These are phyloP conservation scores for Candida freyschussii DNA, from an alignment of 1,139 yeast species.

Conservation along the genomic window DNA sequence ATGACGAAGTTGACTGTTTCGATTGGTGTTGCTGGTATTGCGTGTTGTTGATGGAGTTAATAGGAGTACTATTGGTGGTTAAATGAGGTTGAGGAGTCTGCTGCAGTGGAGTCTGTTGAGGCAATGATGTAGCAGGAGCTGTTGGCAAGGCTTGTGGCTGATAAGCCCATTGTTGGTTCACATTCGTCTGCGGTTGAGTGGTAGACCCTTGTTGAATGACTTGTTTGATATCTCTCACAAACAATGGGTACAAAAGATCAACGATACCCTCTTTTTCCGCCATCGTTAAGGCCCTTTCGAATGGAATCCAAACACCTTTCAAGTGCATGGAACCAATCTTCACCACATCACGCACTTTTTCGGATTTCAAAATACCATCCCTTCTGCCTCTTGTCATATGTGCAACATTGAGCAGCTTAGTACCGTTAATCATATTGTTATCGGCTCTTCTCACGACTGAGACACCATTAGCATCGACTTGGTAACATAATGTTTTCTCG, in stretches of 20 bases:
- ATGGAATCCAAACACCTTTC: conserved; percentile 98
- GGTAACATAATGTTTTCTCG: conserved; percentile 90
- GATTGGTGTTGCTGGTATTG: too few relatives aligned
- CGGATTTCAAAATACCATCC: conserved; percentile 88
- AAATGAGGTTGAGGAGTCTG: conserved; percentile 6
- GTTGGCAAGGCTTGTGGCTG: conserved; percentile 11
- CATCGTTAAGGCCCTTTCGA: conserved; percentile 86
- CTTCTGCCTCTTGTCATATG: conserved; percentile 95
- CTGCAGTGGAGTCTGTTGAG: conserved; percentile 7
- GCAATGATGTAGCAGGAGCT: conserved; percentile 13
- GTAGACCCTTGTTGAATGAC: conserved; percentile 44
- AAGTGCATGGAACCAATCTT: conserved; percentile 96
- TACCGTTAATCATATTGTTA: conserved; percentile 90
- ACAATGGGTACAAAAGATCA: conserved; percentile 79
- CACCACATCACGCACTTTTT: conserved; percentile 85
- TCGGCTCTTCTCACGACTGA: conserved; percentile 92
- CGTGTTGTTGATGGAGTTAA: conserved; percentile 8
- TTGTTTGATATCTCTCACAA: conserved; percentile 79
- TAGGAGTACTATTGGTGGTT: too few relatives aligned
- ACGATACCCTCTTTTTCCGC: conserved; percentile 88
- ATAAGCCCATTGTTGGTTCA: conserved; percentile 19
- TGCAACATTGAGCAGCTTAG: conserved; percentile 85
- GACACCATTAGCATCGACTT: conserved; percentile 89
- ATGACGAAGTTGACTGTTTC: too few relatives aligned
- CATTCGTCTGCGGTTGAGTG: conserved; percentile 25